Base-by-base conservation (phyloP, 495 filamentous ascomycete genomes). In the Bacidia gigantensis region DNA sequence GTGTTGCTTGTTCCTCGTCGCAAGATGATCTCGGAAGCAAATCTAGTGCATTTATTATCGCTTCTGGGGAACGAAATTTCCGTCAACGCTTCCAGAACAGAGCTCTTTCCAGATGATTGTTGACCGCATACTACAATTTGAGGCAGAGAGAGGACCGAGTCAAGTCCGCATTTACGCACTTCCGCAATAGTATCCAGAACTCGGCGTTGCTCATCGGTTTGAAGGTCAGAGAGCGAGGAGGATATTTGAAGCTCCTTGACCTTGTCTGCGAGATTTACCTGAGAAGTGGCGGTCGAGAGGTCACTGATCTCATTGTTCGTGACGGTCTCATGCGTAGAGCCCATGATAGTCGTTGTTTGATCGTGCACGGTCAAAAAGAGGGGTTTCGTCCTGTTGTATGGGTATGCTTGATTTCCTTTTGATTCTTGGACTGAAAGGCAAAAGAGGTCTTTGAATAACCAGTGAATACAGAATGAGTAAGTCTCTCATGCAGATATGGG, bases 41-140 rank as follows among this genome's bases (percentile, higher is more conserved):
- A 81, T 26, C 75, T 60, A 2, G 78, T 80, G 55, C 75, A 78
- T 0, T 80, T 61, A 45, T 62, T 73, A 50, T 71, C 70, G 24
- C 70, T 70, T 0, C 60, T 63, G 0, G 77, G 77, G 56, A 86
- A 84, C 2, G 72, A 64, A 17, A 84, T 70, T 24, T 76, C 76
- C 2, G 80, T 80, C 20, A 86, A 73, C 3, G 79, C 78, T 55
- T 84, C 82, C 0, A 84, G 69, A 2, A 83, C 77, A 0, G 81
- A 84, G 62, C 77, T 81, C 55, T 82, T 83, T 3, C 79, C 80
- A n/a, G 68, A 68, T 2, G 75, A 81, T 51, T 83, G 77, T 62
- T 81, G 72, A 3, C 81, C 79, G 54, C 74, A 81, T 0, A 86
- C 80, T 23, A 83, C 73, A n/a, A 84, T 64, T 58, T 85, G 77